Evolutionary conservation across 768 basidiomycete species (phyloP), one percentile per base, ranked within the genome.

Genomic region (Ramaria sp.): DNA sequence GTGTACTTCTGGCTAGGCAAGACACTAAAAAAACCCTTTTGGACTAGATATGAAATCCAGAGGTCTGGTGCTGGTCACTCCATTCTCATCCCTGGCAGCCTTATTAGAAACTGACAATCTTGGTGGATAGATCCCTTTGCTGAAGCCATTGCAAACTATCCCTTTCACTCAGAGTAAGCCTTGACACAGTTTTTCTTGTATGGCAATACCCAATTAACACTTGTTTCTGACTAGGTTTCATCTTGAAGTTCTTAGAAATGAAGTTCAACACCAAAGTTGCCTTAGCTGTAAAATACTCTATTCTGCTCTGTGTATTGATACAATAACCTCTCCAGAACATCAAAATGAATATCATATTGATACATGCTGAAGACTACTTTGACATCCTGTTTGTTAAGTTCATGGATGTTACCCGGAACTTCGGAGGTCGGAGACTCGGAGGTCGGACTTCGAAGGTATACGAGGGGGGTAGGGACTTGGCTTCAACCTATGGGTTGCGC

Each of bases 301-400:
- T 47, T 37, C 13, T 57, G 46, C 22, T 54, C 59, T 38, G 37
- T 53, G 31, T 34, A 20, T 43, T 27, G 27, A 59, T 15, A 42
- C 19, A 22, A 38, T 20, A 30, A 38, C 12, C 13, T 24, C 42
- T 51, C 33, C 64, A 90, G 88, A 73, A 76, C 57, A 78, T 90
- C 62, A 79, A 80, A 61, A 78, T 79, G 0, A 82, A 85, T 9
- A 76, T 88, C 6, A 71, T 91, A 38, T 76, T 93, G 60, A 81
- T 78, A 0, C 91, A 93, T 66, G 81, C 90, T 7, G 73, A 76
- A 59, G 75, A 91, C 66, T 91, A 93, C 68, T 73, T 71, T 62
- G 83, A 88, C 22, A 90, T 92, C 48, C n/a, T n/a, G n/a, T n/a
- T n/a, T n/a, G n/a, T n/a, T n/a, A n/a, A n/a, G n/a, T n/a, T n/a